Evolutionary conservation across 495 filamentous ascomycete species (phyloP).

Genomic region (Penicillium cosmopolitanum): DNA sequence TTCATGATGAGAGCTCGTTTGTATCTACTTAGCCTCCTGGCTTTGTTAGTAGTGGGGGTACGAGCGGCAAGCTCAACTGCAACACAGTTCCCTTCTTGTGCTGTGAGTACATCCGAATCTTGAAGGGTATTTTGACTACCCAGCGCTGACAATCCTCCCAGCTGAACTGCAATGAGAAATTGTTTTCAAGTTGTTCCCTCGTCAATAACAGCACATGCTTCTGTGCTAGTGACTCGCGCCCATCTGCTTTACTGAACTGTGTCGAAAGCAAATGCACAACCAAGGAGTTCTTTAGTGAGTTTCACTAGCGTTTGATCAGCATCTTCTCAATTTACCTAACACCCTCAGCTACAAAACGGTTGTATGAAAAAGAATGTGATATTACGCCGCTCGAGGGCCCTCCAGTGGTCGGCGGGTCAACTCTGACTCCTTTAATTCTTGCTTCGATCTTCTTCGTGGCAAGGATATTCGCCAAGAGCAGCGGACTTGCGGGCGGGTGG

Average conservation of each 20-base stretch:
- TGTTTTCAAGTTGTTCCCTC: slow-evolving; percentile 18
- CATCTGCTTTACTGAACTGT: slow-evolving; percentile 14
- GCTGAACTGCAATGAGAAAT: slow-evolving; percentile 12
- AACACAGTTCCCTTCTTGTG: slow-evolving; percentile 15
- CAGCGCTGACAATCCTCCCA: neutral
- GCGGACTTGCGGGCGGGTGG: slow-evolving; percentile 37
- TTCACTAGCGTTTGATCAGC: slow-evolving; percentile 1
- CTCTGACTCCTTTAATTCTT: slow-evolving; percentile 29
- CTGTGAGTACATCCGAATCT: slow-evolving; percentile 10
- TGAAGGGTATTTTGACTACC: neutral
- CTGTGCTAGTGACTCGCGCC: slow-evolving; percentile 14
- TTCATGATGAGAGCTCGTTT: slow-evolving; percentile 12
- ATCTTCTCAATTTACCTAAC: slow-evolving; percentile 8
- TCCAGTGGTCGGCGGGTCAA: slow-evolving; percentile 11
- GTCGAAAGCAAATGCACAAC: slow-evolving; percentile 20
- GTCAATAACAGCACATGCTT: slow-evolving; percentile 16
- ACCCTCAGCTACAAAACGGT: slow-evolving; percentile 22
- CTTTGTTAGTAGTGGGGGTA: slow-evolving; percentile 11
- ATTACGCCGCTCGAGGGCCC: slow-evolving; percentile 20
- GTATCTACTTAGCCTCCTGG: slow-evolving; percentile 10
- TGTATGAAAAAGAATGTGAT: slow-evolving; percentile 25
- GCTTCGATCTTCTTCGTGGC: slow-evolving; percentile 29
- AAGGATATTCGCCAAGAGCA: slow-evolving; percentile 32
- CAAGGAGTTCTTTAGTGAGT: slow-evolving; percentile 27
- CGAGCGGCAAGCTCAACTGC: slow-evolving; percentile 3